Base-by-base conservation (phyloP, 495 filamentous ascomycete genomes). In the Neurospora sp. region DNA sequence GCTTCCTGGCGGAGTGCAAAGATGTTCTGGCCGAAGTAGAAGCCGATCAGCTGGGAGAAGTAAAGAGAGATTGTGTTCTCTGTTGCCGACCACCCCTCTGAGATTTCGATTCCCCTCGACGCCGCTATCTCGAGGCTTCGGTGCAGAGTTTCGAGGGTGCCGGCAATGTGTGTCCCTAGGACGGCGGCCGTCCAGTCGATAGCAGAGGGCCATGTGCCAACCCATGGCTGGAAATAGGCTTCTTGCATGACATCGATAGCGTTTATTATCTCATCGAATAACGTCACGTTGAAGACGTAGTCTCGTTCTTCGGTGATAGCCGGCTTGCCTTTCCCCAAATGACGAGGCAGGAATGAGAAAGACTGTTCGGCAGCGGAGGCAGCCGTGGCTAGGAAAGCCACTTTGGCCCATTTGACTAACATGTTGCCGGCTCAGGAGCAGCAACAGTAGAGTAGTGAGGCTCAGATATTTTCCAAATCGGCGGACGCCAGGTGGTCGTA, bases 151-250 rank as follows among this genome's bases (percentile, higher is more conserved):
- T 84, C 83, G 3, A 95, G 85, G 0, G 90, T 85, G 20, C 89
- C 91, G 0, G 92, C 91, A 70, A 98, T 81, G 70, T 96, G 90
- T 0, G 95, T 96, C 41, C 90, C 90, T 78, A 95, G 83, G 5
- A 98, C 93, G 2, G 96, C 95, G 7, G 91, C 90, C 1, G 95
- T 98, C 95, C 95, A 98, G 85, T 98, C 96, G 74, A 97, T 97
- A 18, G 92, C 87, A 11, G 83, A 84, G 11, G 96, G 93, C 94
- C 94, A 98, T 18, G 88, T 94, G 35, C 94, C 94, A 16, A 90
- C 79, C 87, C 91, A 91, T 38, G 91, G 79, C 71, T 90, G 84
- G 80, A 96, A 98, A 81, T 92, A 97, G 18, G 85, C 80, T 38
- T 86, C 83, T 80, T 98, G 93, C 88, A 97, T 91, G 27, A 90